Percentiles rank a stretch among this genome's conserved stretches.
Evolutionary conservation across 2,329 filamentous ascomycete genomes (phyloP).

Genomic region (Gaeumannomyces tritici): DNA sequence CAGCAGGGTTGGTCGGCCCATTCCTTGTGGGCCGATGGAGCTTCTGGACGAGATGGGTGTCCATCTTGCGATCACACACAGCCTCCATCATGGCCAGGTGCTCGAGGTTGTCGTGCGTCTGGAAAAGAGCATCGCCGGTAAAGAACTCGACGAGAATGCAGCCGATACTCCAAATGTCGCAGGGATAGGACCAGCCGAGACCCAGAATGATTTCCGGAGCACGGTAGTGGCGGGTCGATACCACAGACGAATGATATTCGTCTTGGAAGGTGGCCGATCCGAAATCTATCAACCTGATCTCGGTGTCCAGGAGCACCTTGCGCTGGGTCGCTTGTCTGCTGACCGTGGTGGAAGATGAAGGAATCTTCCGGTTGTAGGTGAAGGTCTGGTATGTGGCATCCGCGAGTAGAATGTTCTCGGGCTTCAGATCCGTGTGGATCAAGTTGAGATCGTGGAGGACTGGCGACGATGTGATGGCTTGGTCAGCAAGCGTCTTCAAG

Average conservation of each 20-base stretch:
- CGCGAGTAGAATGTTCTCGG: conserved; percentile 60
- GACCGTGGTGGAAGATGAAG: conserved; percentile 53
- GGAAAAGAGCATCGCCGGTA: conserved; percentile 61
- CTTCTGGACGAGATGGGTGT: conserved; percentile 45
- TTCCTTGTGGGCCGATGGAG: conserved; percentile 49
- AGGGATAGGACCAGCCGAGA: conserved; percentile 62
- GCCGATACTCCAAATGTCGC: conserved; percentile 66
- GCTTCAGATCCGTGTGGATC: conserved; percentile 79
- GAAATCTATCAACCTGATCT: conserved; percentile 63
- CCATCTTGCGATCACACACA: conserved; percentile 51
- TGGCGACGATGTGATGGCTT: background rate
- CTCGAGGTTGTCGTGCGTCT: conserved; percentile 64
- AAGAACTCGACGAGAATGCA: conserved; percentile 66
- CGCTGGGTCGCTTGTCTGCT: conserved; percentile 53
- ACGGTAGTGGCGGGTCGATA: conserved; percentile 60
- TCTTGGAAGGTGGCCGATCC: conserved; percentile 65
- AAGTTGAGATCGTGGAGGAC: conserved; percentile 94
- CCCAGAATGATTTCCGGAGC: conserved; percentile 64
- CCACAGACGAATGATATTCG: conserved; percentile 63
- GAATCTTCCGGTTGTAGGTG: conserved; percentile 60
- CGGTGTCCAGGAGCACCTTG: conserved; percentile 56
- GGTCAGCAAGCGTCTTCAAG: background rate
- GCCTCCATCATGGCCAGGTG: conserved; percentile 70
- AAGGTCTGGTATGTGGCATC: conserved; percentile 59
- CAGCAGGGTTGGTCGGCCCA: conserved; percentile 46